A percentile compares a stretch with the other conserved stretches of the same genome.
Conservation (phyloP, 768 basidiomycete genomes). For the Auriculariales sp. region DNA sequence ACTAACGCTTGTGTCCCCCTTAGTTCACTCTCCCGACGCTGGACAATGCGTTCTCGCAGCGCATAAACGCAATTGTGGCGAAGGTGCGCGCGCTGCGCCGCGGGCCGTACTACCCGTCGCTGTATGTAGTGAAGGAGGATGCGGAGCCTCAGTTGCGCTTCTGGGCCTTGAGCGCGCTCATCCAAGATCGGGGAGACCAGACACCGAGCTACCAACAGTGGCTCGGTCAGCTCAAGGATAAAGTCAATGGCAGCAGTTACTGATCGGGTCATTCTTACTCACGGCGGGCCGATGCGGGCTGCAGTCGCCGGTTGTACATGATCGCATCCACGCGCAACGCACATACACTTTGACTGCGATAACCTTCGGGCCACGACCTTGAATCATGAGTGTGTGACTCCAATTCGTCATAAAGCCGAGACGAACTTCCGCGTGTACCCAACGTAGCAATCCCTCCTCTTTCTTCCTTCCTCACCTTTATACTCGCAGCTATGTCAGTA, state of each 20-base stretch:
- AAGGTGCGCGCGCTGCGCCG: constrained; percentile 91
- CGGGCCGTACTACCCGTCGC: constrained; percentile 82
- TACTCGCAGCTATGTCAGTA: too few species aligned
- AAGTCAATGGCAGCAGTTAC: constrained; percentile 28
- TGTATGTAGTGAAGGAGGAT: constrained; percentile 96
- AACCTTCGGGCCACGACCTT: too few species aligned
- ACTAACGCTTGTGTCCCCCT: constrained; percentile 1
- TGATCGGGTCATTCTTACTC: too few species aligned
- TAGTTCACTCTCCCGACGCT: constrained; percentile 80
- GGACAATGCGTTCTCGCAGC: constrained; percentile 91
- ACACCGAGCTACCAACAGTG: constrained; percentile 95
- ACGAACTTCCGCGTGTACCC: too few species aligned
- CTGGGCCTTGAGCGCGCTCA: constrained; percentile 88
- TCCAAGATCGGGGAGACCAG: constrained; percentile 92
- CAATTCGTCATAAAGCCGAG: too few species aligned
- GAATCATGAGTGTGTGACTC: too few species aligned
- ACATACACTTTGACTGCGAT: too few species aligned
- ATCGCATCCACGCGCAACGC: too few species aligned
- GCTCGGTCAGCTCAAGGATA: constrained; percentile 79
- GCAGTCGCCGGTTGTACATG: too few species aligned
- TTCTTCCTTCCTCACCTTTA: too few species aligned
- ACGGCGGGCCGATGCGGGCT: too few species aligned
- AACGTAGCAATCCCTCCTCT: too few species aligned
- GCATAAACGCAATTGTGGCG: constrained; percentile 84
- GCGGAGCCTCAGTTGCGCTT: constrained; percentile 87